phyloP scores from a whole-genome alignment of 1,284 basidiomycete genomes.

The Ganoderma multipileum region DNA sequence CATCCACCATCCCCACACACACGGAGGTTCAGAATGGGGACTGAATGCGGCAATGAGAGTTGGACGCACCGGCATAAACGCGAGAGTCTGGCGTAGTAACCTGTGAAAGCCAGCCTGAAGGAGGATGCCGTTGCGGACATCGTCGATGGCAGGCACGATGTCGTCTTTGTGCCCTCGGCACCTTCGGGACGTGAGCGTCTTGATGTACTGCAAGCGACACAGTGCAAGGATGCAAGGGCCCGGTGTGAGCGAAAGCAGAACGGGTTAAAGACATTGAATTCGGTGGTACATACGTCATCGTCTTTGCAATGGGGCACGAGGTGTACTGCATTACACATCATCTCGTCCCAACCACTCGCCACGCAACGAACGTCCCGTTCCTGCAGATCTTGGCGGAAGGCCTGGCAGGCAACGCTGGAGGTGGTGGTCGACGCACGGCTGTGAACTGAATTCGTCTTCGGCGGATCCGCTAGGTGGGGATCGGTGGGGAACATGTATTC shows the following conservation, averaged over 20 bases:
- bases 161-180: not conserved
- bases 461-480: not conserved
- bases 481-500: not conserved
- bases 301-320: conserved; percentile 1
- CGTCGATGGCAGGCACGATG: not conserved
- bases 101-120: not conserved
- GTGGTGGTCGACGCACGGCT: not conserved
- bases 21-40: not conserved
- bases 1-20: not conserved
- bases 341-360: not conserved
- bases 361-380: not conserved
- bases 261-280: not conserved
- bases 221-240: no score
- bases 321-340: not conserved
- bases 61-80: not conserved
- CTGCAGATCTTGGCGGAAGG: not conserved
- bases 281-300: not conserved
- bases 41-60: not conserved
- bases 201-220: not conserved
- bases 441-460: not conserved
- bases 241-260: no score
- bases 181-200: not conserved
- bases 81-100: not conserved
- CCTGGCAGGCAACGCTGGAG: not conserved
- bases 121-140: not conserved